Evolutionary conservation across 306 rosid genomes (phyloP).

Genomic region (Ceratonia siliqua): DNA sequence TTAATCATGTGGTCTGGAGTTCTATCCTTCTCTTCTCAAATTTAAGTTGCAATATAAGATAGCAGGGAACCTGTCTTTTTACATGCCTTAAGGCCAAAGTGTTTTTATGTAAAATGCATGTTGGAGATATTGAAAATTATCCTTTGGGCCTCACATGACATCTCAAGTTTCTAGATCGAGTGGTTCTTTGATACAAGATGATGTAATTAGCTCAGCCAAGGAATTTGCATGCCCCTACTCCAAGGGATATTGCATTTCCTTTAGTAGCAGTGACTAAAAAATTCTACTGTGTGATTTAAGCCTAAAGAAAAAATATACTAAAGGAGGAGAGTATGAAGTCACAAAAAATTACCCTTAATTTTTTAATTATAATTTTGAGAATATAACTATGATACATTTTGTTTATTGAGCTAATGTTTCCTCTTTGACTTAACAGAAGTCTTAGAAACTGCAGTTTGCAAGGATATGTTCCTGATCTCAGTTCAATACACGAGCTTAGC

Average conservation of each 20-base stretch:
- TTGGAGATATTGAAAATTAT: background rate
- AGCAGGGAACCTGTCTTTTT: background rate
- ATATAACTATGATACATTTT: background rate
- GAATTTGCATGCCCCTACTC: background rate
- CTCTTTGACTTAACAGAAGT: constrained; percentile 63
- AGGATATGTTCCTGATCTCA: constrained; percentile 81
- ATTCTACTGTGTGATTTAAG: background rate
- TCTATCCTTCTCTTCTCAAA: constrained; percentile 8
- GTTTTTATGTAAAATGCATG: constrained; percentile 1
- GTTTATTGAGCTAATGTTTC: constrained; percentile 30
- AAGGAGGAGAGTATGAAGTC: constrained; percentile 7
- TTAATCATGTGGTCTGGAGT: background rate
- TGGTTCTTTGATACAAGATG: background rate
- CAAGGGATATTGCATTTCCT: background rate
- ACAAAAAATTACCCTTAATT: background rate
- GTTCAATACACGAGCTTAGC: constrained; percentile 52
- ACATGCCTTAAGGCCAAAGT: constrained; percentile 7
- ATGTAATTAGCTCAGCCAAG: background rate
- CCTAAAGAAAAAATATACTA: background rate
- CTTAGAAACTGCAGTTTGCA: constrained; percentile 81
- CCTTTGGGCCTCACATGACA: constrained; percentile 18
- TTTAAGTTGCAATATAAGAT: constrained; percentile 13
- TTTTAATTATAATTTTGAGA: constrained; percentile 18
- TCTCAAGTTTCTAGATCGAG: constrained; percentile 8
- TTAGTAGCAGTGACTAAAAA: background rate